Evolutionary conservation across 83 land plant genomes (phyloP), one percentile per base, ranked within the genome.

Genomic region (Picea engelmannii): DNA sequence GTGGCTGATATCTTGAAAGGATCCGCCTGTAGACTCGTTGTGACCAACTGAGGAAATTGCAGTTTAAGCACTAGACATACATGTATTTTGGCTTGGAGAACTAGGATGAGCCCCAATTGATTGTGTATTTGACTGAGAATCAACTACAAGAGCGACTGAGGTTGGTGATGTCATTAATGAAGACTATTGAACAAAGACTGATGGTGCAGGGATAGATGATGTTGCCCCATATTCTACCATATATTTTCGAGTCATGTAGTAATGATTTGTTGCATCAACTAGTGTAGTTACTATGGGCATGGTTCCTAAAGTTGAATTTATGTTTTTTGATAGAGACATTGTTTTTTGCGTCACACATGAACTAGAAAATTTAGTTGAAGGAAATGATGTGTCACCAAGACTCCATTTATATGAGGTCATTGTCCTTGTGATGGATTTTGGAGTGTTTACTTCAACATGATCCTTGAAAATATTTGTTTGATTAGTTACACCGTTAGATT

Each of bases 91-190:
- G 21, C 24, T 42, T 47, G 58, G 58, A 44, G 20, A 10, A 10
- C 27, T 10, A 3, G 76, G 58, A 4, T 73, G 52, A 52, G 55
- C 76, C 21, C 38, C 58, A 73, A 15, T 73, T 21, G 76, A 73
- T 73, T 73, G 55, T 73, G 58, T 52, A 73, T 73, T 73, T 44
- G 76, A 73, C 47, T 44, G 76, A 47, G 76, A 73, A 73, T 73
- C 76, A 21, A 73, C 47, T 73, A 25, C 11, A 4, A 73, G 55
- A n/a, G 76, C 24, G 10, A 42, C 58, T 73, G 76, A 73, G 4
- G 6, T 73, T 44, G 21, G 58, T 42, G 76, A 73, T 21, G 21
- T 24, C n/a, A 52, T 73, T 21, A 23, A 73, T 73, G 76, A 73
- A 73, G 76, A 16, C 74, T 70, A 49, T 70, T 70, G 44, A 70